Conservation (phyloP, 768 basidiomycete genomes). For the Podaxis rugospora region DNA sequence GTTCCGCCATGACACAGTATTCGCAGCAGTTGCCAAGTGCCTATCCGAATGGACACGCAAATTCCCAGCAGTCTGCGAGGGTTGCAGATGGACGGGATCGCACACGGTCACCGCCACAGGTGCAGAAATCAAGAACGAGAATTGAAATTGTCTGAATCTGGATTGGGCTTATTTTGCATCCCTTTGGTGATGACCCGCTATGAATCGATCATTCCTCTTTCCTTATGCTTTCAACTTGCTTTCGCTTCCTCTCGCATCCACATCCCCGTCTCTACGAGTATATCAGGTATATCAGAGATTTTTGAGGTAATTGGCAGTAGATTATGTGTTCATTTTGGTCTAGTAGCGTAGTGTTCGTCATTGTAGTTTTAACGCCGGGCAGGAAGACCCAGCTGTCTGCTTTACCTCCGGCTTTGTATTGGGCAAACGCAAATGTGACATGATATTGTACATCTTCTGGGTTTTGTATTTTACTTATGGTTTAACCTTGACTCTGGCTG, state of each 20-base stretch:
- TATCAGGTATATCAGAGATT: not conserved
- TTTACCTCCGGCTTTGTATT: not conserved
- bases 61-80: not conserved
- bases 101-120: not conserved
- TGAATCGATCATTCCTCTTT: not conserved
- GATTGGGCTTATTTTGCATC: not conserved
- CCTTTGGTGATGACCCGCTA: not conserved
- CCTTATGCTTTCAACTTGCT: not conserved
- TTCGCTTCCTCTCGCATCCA: too few species aligned
- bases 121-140: not conserved
- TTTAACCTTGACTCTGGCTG: conserved; percentile 47
- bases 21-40: not conserved
- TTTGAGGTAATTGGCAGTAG: not conserved
- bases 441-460: not conserved
- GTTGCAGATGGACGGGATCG: not conserved
- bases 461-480: not conserved
- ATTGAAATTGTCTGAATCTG: conserved; percentile 1
- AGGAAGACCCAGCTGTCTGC: not conserved
- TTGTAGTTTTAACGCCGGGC: not conserved
- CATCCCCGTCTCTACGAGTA: not conserved
- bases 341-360: not conserved
- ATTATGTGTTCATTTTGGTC: not conserved
- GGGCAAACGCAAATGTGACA: not conserved
- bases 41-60: not conserved
- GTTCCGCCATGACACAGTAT: not conserved